Evolutionary conservation across 306 rosid genomes (phyloP).

Genomic region (Benincasa hispida): DNA sequence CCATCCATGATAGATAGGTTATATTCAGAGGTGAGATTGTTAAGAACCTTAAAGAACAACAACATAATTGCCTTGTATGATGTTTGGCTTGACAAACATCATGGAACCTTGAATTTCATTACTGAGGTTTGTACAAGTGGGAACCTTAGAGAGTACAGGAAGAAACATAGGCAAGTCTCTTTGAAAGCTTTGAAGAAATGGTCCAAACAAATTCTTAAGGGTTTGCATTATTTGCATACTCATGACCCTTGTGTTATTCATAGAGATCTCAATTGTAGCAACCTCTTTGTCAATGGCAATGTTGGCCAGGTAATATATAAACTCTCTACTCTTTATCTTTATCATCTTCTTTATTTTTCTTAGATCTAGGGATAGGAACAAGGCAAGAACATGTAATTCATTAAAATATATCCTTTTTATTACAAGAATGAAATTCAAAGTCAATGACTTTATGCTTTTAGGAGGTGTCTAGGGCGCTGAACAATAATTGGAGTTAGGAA

Average conservation of each 20-base stretch:
- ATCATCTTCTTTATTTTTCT: too few species aligned
- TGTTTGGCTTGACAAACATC: conserved; percentile 51
- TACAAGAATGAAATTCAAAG: too few species aligned
- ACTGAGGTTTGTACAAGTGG: conserved; percentile 93
- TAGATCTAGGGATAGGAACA: too few species aligned
- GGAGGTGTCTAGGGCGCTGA: too few species aligned
- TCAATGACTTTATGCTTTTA: too few species aligned
- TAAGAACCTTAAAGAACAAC: conserved; percentile 39
- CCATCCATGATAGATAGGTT: conserved; percentile 64
- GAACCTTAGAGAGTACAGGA: conserved; percentile 78
- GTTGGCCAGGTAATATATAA: conserved; percentile 49
- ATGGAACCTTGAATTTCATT: conserved; percentile 48
- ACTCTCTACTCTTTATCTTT: too few species aligned
- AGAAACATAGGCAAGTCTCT: conserved; percentile 70
- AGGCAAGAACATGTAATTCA: too few species aligned
- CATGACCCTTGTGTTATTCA: conserved; percentile 83
- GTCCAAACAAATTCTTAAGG: conserved; percentile 65
- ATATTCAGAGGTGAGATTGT: conserved; percentile 61
- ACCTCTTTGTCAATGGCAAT: conserved; percentile 85
- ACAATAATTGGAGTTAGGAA: too few species aligned
- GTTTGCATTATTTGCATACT: conserved; percentile 69
- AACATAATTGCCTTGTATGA: conserved; percentile 56
- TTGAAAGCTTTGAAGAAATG: conserved; percentile 83
- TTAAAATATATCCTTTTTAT: too few species aligned
- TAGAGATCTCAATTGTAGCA: conserved; percentile 96